Conservation (phyloP, 2,329 filamentous ascomycete species). For the Stemphylium lycopersici region DNA sequence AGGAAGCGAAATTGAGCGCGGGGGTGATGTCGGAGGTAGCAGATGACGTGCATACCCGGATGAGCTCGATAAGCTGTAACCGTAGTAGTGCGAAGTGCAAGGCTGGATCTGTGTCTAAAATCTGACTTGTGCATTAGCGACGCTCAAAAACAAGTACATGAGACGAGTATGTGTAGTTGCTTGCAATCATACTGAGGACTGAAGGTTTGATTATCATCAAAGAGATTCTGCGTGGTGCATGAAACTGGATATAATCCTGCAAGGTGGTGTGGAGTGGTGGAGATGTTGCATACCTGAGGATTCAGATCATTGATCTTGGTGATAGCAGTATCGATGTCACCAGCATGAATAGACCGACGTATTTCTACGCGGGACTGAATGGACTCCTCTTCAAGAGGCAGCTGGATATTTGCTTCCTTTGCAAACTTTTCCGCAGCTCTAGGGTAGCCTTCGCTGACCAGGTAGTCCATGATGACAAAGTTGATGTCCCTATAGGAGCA, state of each 20-base stretch:
- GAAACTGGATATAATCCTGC: conserved; percentile 96
- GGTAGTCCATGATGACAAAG: conserved; percentile 91
- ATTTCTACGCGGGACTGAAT: conserved; percentile 84
- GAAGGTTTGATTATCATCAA: conserved; percentile 89
- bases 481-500: conserved; percentile 80
- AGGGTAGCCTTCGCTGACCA: conserved; percentile 94
- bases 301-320: conserved; percentile 87
- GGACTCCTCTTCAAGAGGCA: conserved; percentile 72
- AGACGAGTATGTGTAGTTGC: conserved; percentile 11
- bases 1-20: conserved; percentile 85
- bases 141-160: conserved; percentile 13
- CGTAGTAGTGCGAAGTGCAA: conserved; percentile 90
- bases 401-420: conserved; percentile 84
- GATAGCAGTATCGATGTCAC: conserved; percentile 85
- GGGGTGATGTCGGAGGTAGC: conserved; percentile 75
- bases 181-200: conserved; percentile 80
- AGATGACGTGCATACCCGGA: conserved; percentile 72
- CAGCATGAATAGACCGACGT: conserved; percentile 80
- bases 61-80: conserved; percentile 91
- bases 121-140: conserved; percentile 60
- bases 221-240: conserved; percentile 99
- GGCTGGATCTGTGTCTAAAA: conserved; percentile 80
- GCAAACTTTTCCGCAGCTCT: conserved; percentile 92
- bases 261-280: conserved; percentile 41
- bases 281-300: conserved; percentile 73